Evolutionary conservation across 169 alveolate genomes (phyloP).

Genomic region (Plasmodium adleri): DNA sequence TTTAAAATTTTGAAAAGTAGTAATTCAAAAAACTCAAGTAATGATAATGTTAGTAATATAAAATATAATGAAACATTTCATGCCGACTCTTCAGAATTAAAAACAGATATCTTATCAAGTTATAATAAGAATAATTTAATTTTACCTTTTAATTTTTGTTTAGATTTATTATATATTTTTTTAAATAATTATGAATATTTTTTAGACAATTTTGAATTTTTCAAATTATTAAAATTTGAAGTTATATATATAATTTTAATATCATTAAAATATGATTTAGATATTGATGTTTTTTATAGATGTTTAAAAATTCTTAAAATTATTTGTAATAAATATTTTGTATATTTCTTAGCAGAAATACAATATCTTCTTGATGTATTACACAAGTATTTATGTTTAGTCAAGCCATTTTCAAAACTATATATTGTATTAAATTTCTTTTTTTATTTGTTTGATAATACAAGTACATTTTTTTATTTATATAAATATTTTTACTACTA

Average conservation of each 20-base stretch:
- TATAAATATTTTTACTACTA: constrained; percentile 51
- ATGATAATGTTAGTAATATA: constrained; percentile 10
- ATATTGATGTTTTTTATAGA: constrained; percentile 53
- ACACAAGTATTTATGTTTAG: constrained; percentile 51
- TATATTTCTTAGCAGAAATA: constrained; percentile 72
- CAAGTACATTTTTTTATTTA: constrained; percentile 24
- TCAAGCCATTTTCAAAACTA: constrained; percentile 52
- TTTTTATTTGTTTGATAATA: constrained; percentile 66
- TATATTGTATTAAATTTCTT: constrained; percentile 67
- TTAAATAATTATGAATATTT: constrained; percentile 64
- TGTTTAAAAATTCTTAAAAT: constrained; percentile 59
- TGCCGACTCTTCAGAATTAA: constrained; percentile 7
- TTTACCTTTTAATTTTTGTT: constrained; percentile 58
- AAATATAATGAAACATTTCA: constrained; percentile 18
- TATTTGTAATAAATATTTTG: constrained; percentile 60
- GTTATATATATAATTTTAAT: constrained; percentile 39
- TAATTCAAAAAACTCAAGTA: constrained; percentile 10
- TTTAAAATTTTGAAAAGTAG: constrained; percentile 67
- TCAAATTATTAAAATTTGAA: constrained; percentile 70
- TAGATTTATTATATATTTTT: constrained; percentile 63
- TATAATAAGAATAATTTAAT: constrained; percentile 71
- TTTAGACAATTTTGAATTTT: constrained; percentile 66
- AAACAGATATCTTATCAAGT: constrained; percentile 42
- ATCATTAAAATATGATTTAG: constrained; percentile 61
- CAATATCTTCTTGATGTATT: constrained; percentile 24